Percentiles rank a stretch among this genome's conserved stretches.
phyloP scores from a whole-genome alignment of 169 alveolate species.

The Cyclospora cayetanensis region DNA sequence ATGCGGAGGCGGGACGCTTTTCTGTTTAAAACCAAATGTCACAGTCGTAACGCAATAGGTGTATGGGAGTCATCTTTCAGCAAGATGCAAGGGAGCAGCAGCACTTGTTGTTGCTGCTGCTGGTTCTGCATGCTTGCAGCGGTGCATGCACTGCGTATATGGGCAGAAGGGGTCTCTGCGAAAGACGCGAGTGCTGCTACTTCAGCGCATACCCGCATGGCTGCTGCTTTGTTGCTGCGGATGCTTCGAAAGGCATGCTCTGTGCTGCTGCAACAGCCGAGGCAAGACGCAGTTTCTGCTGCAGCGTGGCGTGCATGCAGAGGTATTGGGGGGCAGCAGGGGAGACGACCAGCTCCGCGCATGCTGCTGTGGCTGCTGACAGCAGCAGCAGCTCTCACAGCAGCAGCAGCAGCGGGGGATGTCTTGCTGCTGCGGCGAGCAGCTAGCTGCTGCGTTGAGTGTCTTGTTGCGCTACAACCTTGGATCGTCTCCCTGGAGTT shows the following conservation, averaged over 20 bases:
- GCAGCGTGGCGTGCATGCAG: background rate
- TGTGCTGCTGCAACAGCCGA: constrained; percentile 3
- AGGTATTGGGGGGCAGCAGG: background rate
- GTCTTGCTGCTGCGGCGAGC: constrained; percentile 48
- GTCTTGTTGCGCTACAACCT: background rate
- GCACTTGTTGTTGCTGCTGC: constrained; percentile 26
- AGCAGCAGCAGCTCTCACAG: constrained; percentile 26
- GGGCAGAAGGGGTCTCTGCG: constrained; percentile 18
- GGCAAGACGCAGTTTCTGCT: background rate
- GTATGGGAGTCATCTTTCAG: too few species aligned
- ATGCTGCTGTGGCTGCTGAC: constrained; percentile 52
- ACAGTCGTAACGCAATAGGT: too few species aligned
- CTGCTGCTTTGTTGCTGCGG: constrained; percentile 44
- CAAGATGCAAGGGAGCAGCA: background rate
- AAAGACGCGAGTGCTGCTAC: background rate
- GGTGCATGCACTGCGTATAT: background rate
- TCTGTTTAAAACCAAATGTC: too few species aligned
- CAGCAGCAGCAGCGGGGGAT: constrained; percentile 10
- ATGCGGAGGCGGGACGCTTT: too few species aligned
- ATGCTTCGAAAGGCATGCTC: background rate
- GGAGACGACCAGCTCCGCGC: background rate
- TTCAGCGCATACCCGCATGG: background rate
- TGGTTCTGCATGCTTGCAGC: constrained; percentile 19
- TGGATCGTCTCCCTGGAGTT: background rate
- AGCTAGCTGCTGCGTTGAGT: constrained; percentile 23